Conservation (phyloP, 1,139 yeast species). For the Suhomyces choctaworum region DNA sequence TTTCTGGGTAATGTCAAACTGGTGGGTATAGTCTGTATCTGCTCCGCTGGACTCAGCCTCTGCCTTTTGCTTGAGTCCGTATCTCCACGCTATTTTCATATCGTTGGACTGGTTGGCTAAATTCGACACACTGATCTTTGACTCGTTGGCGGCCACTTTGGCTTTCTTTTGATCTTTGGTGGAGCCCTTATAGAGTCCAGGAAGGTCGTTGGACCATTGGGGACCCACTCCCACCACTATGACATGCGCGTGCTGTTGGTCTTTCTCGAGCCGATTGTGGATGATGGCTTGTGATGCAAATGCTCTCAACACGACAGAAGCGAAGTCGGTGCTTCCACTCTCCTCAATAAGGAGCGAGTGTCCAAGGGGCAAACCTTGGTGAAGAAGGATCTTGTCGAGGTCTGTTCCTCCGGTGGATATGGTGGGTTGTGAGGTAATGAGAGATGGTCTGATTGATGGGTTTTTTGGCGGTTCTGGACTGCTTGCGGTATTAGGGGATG, state of each 20-base stretch:
- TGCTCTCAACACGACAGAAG: conserved; percentile 67
- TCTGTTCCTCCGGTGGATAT: conserved; percentile 77
- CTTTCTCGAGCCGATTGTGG: conserved; percentile 56
- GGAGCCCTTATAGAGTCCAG: conserved; percentile 76
- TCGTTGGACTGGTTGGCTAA: conserved; percentile 44
- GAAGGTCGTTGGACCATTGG: conserved; percentile 71
- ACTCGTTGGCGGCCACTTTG: conserved; percentile 56
- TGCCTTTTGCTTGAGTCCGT: conserved; percentile 55
- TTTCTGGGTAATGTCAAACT: conserved; percentile 74
- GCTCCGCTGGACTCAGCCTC: conserved; percentile 19
- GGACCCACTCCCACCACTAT: conserved; percentile 64
- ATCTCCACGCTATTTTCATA: conserved; percentile 86
- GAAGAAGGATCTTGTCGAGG: conserved; percentile 72
- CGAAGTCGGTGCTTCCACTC: conserved; percentile 85
- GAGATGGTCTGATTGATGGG: conserved; percentile 73
- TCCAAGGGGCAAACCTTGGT: conserved; percentile 86
- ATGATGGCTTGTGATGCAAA: conserved; percentile 80
- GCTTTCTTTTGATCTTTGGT: conserved; percentile 66
- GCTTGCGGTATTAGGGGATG: conserved; percentile 11
- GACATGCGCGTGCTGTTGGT: conserved; percentile 52
- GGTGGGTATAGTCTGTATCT: conserved; percentile 49
- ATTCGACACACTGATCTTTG: conserved; percentile 68
- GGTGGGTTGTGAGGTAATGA: conserved; percentile 71
- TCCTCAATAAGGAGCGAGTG: conserved; percentile 72
- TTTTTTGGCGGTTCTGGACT: conserved; percentile 27